Conservation (phyloP, 495 filamentous ascomycete species). For the Aspergillus diversus region DNA sequence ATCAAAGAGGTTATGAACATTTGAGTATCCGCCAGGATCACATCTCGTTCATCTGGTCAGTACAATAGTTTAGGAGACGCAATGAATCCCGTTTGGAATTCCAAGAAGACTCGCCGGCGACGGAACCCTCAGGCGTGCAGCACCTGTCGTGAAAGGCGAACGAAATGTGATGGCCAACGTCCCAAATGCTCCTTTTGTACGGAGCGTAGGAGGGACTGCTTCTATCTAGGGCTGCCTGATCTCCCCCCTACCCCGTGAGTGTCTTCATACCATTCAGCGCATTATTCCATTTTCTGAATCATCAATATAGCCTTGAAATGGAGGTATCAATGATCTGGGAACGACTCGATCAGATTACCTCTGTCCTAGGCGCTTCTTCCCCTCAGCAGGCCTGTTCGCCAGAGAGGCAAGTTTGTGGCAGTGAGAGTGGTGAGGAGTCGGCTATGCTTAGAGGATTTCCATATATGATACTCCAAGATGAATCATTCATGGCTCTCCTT, state of each 20-base stretch:
- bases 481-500: constrained; percentile 1
- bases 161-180: constrained; percentile 12
- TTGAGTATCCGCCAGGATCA: background rate
- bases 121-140: constrained; percentile 10
- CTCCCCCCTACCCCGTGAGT: constrained; percentile 6
- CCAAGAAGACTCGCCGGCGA: background rate
- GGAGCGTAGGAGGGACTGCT: constrained; percentile 5
- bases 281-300: background rate
- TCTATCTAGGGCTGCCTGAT: constrained; percentile 9
- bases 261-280: background rate
- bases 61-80: background rate
- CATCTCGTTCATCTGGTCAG: background rate
- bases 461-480: constrained; percentile 1
- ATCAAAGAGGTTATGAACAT: background rate
- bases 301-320: background rate
- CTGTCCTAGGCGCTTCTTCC: background rate
- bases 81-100: background rate
- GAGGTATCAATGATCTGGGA: constrained; percentile 6
- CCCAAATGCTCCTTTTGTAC: constrained; percentile 13
- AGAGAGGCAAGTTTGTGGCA: background rate
- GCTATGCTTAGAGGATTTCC: background rate
- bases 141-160: constrained; percentile 16
- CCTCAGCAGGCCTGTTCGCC: background rate
- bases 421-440: background rate
- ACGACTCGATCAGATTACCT: background rate